A percentile compares a stretch with the other conserved stretches of the same genome.
Conservation (phyloP, 805 yeast species). For the Spencermartinsiella europaea region DNA sequence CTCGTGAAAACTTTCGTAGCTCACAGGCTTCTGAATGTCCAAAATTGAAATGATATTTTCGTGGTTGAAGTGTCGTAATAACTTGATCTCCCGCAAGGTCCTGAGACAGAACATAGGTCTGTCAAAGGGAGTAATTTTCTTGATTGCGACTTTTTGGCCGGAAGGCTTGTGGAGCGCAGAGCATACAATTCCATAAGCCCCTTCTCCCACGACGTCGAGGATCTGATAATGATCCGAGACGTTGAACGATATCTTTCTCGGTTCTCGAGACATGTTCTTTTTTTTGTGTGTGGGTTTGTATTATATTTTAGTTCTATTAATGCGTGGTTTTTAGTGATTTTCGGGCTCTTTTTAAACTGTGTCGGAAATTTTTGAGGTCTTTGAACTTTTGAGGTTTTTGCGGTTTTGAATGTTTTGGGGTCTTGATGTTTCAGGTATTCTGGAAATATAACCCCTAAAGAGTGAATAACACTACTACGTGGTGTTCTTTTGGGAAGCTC, state of each 20-base stretch:
- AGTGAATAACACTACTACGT: too few relatives aligned
- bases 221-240: slow-evolving; percentile 85
- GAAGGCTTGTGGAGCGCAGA: slow-evolving; percentile 84
- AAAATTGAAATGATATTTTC: slow-evolving; percentile 87
- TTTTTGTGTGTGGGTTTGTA: too few relatives aligned
- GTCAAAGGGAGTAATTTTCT: slow-evolving; percentile 89
- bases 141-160: slow-evolving; percentile 87
- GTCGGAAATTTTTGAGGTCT: too few relatives aligned
- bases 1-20: slow-evolving; percentile 72
- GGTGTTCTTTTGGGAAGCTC: too few relatives aligned
- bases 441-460: too few relatives aligned
- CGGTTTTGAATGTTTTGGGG: too few relatives aligned
- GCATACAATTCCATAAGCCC: slow-evolving; percentile 93
- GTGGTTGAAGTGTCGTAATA: slow-evolving; percentile 84
- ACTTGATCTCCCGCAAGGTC: slow-evolving; percentile 83
- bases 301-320: too few relatives aligned
- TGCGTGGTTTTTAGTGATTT: too few relatives aligned
- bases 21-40: slow-evolving; percentile 81
- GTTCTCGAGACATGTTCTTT: slow-evolving; percentile 1
- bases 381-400: too few relatives aligned
- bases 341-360: too few relatives aligned
- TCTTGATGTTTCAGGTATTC: too few relatives aligned
- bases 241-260: slow-evolving; percentile 57
- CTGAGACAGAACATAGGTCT: slow-evolving; percentile 83
- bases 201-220: slow-evolving; percentile 83